Conservation (phyloP, 164 flowering plant species). For the Magnolia sinica region DNA sequence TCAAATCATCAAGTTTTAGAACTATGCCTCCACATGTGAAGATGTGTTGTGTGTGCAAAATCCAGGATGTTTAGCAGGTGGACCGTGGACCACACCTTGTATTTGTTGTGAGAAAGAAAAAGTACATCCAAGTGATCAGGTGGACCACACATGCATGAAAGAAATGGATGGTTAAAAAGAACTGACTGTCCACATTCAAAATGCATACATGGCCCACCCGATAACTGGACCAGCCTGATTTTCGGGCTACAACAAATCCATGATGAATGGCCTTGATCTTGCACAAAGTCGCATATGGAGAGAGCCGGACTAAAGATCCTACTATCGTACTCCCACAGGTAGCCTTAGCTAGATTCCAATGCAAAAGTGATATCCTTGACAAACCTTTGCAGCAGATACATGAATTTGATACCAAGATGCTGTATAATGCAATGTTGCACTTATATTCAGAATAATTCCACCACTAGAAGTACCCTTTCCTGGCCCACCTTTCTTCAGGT, state of each 20-base stretch:
- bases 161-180: too few species aligned
- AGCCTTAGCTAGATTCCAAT: neutral
- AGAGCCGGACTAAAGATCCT: neutral
- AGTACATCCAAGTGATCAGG: too few species aligned
- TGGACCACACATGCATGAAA: too few species aligned
- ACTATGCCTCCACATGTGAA: neutral
- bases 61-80: neutral
- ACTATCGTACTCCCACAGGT: neutral
- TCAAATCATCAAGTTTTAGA: neutral
- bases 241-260: neutral
- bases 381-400: conserved; percentile 91
- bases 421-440: conserved; percentile 91
- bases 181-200: too few species aligned
- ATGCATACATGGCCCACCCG: too few species aligned
- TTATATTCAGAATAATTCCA: conserved; percentile 77
- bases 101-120: too few species aligned
- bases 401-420: conserved; percentile 97
- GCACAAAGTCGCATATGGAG: neutral
- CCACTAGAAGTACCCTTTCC: conserved; percentile 62
- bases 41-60: neutral
- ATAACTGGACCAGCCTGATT: too few species aligned
- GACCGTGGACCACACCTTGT: too few species aligned
- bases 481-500: conserved; percentile 78
- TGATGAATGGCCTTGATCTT: neutral
- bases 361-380: conserved; percentile 3